A percentile compares a stretch with the other conserved stretches of the same genome.
phyloP scores from a whole-genome alignment of 192 early-diverging fungal species.

The Linnemannia elongata region DNA sequence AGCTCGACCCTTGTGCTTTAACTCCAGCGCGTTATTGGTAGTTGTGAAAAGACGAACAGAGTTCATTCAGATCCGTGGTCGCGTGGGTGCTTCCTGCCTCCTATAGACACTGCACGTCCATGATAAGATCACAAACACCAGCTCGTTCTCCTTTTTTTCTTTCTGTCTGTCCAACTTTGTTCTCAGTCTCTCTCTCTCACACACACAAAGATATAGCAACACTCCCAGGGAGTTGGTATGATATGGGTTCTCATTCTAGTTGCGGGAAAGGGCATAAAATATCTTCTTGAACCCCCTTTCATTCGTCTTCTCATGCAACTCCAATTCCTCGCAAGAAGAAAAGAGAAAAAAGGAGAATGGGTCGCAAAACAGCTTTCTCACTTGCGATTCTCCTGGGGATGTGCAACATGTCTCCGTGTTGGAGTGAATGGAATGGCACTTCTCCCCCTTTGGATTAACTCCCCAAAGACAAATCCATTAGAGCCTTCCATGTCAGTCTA shows the following conservation, averaged over 20 bases:
- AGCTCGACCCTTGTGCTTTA: no score
- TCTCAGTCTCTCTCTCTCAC: not conserved
- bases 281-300: not conserved
- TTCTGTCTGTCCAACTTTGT: not conserved
- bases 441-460: not conserved
- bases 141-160: not conserved
- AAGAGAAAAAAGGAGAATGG: not conserved
- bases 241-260: not conserved
- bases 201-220: not conserved
- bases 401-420: not conserved
- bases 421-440: not conserved
- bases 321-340: not conserved
- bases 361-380: not conserved
- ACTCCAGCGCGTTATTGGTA: not conserved
- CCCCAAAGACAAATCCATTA: not conserved
- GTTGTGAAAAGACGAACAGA: not conserved
- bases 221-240: not conserved
- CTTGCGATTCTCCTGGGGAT: not conserved
- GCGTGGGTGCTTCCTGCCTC: not conserved
- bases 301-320: not conserved
- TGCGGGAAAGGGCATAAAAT: not conserved
- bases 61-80: not conserved
- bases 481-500: not conserved
- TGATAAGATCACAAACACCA: not conserved
- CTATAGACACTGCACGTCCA: not conserved